phyloP scores from a whole-genome alignment of 768 basidiomycete species.

The Mycena kentingensis region DNA sequence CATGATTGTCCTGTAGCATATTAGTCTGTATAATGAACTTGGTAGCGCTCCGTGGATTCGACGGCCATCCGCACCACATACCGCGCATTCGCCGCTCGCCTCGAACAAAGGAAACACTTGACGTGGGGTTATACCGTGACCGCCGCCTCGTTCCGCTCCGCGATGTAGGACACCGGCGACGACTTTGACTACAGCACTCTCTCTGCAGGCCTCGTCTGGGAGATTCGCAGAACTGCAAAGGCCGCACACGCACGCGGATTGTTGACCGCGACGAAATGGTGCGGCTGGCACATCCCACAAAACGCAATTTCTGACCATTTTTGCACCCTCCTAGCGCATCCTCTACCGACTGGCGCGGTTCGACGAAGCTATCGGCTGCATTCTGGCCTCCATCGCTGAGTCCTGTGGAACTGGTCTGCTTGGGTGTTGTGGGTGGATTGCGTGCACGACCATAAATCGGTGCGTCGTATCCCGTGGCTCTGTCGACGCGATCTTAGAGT shows the following conservation, averaged over 20 bases:
- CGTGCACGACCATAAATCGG: slow-evolving; percentile 62
- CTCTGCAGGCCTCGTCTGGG: slow-evolving; percentile 37
- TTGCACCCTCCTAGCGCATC: slow-evolving; percentile 60
- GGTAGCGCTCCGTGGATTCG: too few species aligned
- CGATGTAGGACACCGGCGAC: not conserved
- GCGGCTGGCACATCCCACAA: slow-evolving; percentile 6
- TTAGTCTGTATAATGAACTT: too few species aligned
- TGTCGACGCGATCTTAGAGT: not conserved
- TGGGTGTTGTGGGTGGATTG: slow-evolving; percentile 63
- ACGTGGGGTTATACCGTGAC: too few species aligned
- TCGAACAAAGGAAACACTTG: too few species aligned
- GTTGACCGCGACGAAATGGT: slow-evolving; percentile 55
- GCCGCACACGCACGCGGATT: slow-evolving; percentile 58
- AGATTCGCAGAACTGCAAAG: slow-evolving; percentile 49
- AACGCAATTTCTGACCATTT: not conserved
- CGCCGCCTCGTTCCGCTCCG: too few species aligned
- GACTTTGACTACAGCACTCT: slow-evolving; percentile 32
- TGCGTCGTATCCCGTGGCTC: slow-evolving; percentile 23
- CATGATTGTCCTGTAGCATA: too few species aligned
- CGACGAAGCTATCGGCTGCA: slow-evolving; percentile 63
- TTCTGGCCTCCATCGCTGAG: slow-evolving; percentile 55
- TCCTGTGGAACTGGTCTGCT: slow-evolving; percentile 76
- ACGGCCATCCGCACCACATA: too few species aligned
- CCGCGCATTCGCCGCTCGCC: too few species aligned
- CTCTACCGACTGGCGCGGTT: slow-evolving; percentile 58